phyloP scores from a whole-genome alignment of 1,139 yeast species.

The Suhomyces panamericanus region DNA sequence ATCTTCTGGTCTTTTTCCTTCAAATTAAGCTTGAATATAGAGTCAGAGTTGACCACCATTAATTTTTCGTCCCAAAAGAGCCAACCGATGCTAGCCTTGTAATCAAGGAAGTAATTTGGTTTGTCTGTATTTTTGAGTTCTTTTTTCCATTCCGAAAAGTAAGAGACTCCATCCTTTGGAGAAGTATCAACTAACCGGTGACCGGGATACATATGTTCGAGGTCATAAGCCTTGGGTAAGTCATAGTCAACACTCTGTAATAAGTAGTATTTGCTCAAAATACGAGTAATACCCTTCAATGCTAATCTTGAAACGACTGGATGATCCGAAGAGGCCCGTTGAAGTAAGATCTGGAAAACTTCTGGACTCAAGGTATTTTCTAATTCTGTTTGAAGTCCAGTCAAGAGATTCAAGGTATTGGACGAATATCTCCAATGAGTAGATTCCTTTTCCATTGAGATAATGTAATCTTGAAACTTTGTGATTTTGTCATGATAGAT shows the following conservation, averaged over 20 bases:
- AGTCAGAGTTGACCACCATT: conserved; percentile 44
- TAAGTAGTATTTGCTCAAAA: conserved; percentile 53
- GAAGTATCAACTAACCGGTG: conserved; percentile 45
- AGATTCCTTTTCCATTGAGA: conserved; percentile 36
- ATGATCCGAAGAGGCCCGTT: conserved; percentile 64
- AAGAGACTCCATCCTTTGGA: conserved; percentile 32
- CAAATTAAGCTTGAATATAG: conserved; percentile 28
- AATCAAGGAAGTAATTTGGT: conserved; percentile 60
- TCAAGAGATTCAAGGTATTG: conserved; percentile 54
- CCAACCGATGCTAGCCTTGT: conserved; percentile 65
- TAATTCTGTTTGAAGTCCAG: conserved; percentile 54
- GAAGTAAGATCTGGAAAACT: conserved; percentile 49
- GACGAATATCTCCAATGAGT: conserved; percentile 73
- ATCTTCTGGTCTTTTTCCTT: conserved; percentile 40
- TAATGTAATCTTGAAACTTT: conserved; percentile 45
- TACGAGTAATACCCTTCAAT: conserved; percentile 59
- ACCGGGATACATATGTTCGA: conserved; percentile 41
- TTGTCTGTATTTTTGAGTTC: conserved; percentile 54
- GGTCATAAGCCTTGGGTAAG: conserved; percentile 44
- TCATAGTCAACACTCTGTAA: conserved; percentile 59
- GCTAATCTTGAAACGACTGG: conserved; percentile 70
- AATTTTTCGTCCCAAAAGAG: conserved; percentile 71
- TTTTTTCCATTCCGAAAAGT: conserved; percentile 42
- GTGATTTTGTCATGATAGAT: conserved; percentile 41
- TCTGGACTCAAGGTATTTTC: conserved; percentile 50